Evolutionary conservation across 306 rosid species (phyloP).

Genomic region (Glycine latifolia): DNA sequence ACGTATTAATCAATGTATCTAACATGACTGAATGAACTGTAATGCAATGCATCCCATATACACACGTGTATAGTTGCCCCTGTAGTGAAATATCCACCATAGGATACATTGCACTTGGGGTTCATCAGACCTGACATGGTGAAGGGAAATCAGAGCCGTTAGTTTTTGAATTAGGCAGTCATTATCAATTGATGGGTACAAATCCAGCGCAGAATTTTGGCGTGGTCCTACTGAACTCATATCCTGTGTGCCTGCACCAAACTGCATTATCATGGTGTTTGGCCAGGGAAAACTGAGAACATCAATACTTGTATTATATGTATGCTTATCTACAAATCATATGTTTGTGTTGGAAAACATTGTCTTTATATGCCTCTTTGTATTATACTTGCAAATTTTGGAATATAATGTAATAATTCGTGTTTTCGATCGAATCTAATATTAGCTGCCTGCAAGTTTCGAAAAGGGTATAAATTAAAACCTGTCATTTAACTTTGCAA

Average conservation of each 20-base stretch:
- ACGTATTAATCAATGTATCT: not conserved
- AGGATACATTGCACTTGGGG: constrained; percentile 33
- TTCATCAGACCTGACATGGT: constrained; percentile 11
- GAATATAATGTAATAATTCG: constrained; percentile 7
- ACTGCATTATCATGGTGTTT: constrained; percentile 39
- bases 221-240: constrained; percentile 66
- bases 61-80: constrained; percentile 37
- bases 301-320: not conserved
- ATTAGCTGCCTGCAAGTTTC: constrained; percentile 35
- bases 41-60: not conserved
- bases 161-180: constrained; percentile 66
- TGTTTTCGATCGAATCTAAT: constrained; percentile 44
- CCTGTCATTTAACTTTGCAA: constrained; percentile 40
- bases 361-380: constrained; percentile 44
- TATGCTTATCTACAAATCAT: constrained; percentile 24
- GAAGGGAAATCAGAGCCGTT: constrained; percentile 52
- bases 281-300: constrained; percentile 28
- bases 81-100: constrained; percentile 36
- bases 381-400: constrained; percentile 21
- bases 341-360: constrained; percentile 42
- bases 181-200: constrained; percentile 65
- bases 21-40: not conserved
- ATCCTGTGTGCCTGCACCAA: constrained; percentile 48
- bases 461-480: constrained; percentile 36
- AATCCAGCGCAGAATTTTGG: constrained; percentile 66